Evolutionary conservation across 305 asterid species (phyloP).

Genomic region (Plantago lanceolata): DNA sequence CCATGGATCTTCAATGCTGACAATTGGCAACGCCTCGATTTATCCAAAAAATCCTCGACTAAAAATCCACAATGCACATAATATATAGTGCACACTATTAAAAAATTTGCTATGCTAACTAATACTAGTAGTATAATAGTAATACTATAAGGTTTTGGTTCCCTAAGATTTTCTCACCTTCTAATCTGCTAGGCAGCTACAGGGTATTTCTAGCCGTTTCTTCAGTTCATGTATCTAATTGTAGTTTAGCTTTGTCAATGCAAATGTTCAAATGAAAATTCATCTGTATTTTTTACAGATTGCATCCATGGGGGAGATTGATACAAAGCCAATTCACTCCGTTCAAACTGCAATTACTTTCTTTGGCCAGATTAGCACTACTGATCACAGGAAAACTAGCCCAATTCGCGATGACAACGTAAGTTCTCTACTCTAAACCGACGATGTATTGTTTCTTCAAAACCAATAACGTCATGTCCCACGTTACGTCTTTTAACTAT

Average conservation of each 20-base stretch:
- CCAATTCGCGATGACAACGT: conserved; percentile 30
- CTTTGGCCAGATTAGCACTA: conserved; percentile 40
- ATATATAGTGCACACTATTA: too few species aligned
- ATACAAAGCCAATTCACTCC: conserved; percentile 56
- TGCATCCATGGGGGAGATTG: conserved; percentile 58
- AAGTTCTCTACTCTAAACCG: conserved; percentile 16
- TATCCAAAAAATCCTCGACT: conserved; percentile 18
- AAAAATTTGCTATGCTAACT: too few species aligned
- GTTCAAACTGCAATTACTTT: conserved; percentile 62
- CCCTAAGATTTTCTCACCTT: conserved; percentile 5
- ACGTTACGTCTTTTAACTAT: too few species aligned
- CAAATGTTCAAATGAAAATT: too few species aligned
- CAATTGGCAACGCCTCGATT: conserved; percentile 31
- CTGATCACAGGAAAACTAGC: conserved; percentile 30
- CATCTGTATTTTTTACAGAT: background rate
- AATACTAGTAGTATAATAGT: background rate
- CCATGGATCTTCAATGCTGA: conserved; percentile 7
- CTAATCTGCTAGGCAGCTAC: background rate
- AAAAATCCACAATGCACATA: background rate
- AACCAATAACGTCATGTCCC: too few species aligned
- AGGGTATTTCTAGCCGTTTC: too few species aligned
- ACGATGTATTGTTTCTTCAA: too few species aligned
- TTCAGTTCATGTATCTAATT: too few species aligned
- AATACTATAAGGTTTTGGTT: background rate
- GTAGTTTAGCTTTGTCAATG: too few species aligned